Base-by-base conservation (phyloP, 2,329 filamentous ascomycete species). In the Trichoderma lentiforme region DNA sequence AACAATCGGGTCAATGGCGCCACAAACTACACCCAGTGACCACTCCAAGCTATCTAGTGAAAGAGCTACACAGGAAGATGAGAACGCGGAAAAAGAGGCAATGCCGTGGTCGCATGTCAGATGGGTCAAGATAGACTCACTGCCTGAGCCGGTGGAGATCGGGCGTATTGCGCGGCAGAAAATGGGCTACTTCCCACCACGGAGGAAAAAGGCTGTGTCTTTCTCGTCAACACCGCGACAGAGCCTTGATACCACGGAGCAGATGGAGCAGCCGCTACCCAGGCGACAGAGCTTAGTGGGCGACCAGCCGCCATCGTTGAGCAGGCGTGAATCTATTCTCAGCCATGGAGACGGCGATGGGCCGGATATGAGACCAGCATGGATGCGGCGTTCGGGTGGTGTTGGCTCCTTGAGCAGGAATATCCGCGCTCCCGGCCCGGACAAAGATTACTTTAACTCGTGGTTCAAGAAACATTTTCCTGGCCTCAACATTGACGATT, bases 141-240 rank as follows among this genome's bases (percentile, higher is more conserved):
- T 86, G 63, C 80, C 83, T 18, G 86, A 90, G 28, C 91, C 93
- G 1, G 90, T 96, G 28, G 93, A 98, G 80, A 96, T 99, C 75
- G 94, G 91, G 18, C 90, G 96, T 34, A 89, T 98, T 72, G 90
- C 94, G 26, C 90, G 93, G 71, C 90, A 91, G 81, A 88, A 92
- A 2, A 86, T 98, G 58, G 95, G 95, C 28, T 98, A 95, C 82
- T 98, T 98, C 78, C 95, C 95, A 3, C 95, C 95, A 8, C 89
- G 94, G 24, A 87, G 94, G 79, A 93, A 95, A 89, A 96, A 96
- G 90, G 90, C 90, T 1, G 87, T 88, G 67, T 92, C 92, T 3
- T 86, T 89, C 15, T 75, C 90, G 66, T 89, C 90, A 21, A 93
- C 91, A 2, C 92, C 92, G 8, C 88, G 89, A 24, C 86, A 88